Percentiles rank a stretch among this genome's conserved stretches.
Evolutionary conservation across 2,329 filamentous ascomycete genomes (phyloP).

Genomic region (Mycosphaerella sp.): DNA sequence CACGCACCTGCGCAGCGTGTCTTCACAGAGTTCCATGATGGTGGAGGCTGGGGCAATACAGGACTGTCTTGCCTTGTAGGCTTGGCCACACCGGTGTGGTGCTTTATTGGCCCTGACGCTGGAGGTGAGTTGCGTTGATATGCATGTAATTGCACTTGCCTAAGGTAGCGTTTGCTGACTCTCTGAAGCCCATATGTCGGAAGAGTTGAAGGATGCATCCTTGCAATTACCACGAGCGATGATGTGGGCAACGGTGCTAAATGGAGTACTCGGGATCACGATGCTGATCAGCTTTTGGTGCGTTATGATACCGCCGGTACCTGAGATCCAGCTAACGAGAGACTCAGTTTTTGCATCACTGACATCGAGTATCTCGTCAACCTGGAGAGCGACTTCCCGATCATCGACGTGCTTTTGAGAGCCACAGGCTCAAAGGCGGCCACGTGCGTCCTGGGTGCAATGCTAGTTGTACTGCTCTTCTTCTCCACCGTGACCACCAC

Average conservation of each 20-base stretch:
- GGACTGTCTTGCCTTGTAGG: slow-evolving; percentile 40
- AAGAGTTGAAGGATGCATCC: slow-evolving; percentile 36
- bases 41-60: slow-evolving; percentile 38
- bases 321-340: slow-evolving; percentile 5
- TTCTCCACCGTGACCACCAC: slow-evolving; percentile 34
- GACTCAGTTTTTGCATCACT: slow-evolving; percentile 28
- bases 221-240: slow-evolving; percentile 40
- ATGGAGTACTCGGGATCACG: slow-evolving; percentile 31
- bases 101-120: slow-evolving; percentile 26
- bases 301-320: background rate
- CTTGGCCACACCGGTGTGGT: slow-evolving; percentile 36
- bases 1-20: slow-evolving; percentile 28
- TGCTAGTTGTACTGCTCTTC: slow-evolving; percentile 32
- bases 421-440: slow-evolving; percentile 29
- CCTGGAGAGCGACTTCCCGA: slow-evolving; percentile 25
- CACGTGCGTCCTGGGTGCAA: slow-evolving; percentile 28
- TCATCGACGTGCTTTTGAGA: slow-evolving; percentile 30
- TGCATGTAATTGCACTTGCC: background rate
- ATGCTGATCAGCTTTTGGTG: slow-evolving; percentile 38
- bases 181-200: slow-evolving; percentile 32
- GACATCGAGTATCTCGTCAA: slow-evolving; percentile 25
- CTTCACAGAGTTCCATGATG: slow-evolving; percentile 36
- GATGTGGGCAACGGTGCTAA: slow-evolving; percentile 38
- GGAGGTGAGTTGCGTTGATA: slow-evolving; percentile 29
- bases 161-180: background rate